Evolutionary conservation across 179 eudicot species (phyloP).

Genomic region (Carnegiea gigantea): DNA sequence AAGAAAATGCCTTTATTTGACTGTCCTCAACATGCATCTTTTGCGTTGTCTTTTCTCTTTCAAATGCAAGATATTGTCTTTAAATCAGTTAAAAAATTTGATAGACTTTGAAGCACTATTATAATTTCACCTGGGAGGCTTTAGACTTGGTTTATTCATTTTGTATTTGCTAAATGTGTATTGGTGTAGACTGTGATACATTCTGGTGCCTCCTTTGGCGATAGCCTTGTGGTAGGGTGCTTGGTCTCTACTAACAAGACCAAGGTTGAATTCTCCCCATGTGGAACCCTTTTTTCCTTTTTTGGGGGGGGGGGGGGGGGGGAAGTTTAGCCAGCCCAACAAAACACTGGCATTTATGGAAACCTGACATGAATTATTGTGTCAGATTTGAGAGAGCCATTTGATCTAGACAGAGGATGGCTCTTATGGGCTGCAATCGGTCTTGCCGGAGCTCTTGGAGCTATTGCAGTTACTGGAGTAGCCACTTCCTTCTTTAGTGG

Average conservation of each 20-base stretch:
- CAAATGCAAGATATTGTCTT: background rate
- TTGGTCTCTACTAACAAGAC: background rate
- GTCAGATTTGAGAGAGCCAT: slow-evolving; percentile 79
- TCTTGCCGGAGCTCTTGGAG: slow-evolving; percentile 67
- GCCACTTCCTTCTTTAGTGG: slow-evolving; percentile 66
- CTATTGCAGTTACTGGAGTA: slow-evolving; percentile 71
- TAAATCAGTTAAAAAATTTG: too few species aligned
- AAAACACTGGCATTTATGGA: too few species aligned
- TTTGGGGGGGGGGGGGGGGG: too few species aligned
- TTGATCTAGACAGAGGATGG: slow-evolving; percentile 83
- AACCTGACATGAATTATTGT: slow-evolving; percentile 21
- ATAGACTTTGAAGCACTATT: too few species aligned
- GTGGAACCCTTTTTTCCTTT: too few species aligned
- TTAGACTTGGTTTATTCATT: background rate
- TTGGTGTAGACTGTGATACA: background rate
- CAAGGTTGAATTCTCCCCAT: too few species aligned
- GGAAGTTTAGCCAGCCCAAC: too few species aligned
- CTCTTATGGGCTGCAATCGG: slow-evolving; percentile 92
- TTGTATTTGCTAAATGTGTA: background rate
- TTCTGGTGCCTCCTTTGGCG: background rate
- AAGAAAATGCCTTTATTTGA: too few species aligned
- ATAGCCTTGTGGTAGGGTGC: slow-evolving; percentile 1
- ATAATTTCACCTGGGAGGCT: background rate
- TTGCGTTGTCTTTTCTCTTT: background rate
- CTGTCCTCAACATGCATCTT: background rate